These are phyloP conservation scores for Lyophyllum shimeji DNA, from an alignment of 768 basidiomycete species.

Conservation along the genomic window DNA sequence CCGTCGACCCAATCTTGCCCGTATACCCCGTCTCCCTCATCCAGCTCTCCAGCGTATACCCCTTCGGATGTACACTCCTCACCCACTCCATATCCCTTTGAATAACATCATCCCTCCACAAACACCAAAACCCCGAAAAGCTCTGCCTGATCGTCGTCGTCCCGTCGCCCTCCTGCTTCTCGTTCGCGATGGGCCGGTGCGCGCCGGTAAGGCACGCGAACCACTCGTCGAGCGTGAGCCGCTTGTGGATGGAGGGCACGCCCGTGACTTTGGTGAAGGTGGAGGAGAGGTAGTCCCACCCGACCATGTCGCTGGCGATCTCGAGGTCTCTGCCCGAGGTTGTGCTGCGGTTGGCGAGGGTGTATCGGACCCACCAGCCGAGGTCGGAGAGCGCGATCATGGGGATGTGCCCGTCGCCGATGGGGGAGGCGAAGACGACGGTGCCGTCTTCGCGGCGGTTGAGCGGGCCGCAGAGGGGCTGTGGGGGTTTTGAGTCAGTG, in stretches of 20 bases:
- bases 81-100: conserved; percentile 46
- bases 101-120: conserved; percentile 43
- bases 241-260: conserved; percentile 30
- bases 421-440: conserved; percentile 36
- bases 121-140: conserved; percentile 42
- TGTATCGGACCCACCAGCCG: conserved; percentile 40
- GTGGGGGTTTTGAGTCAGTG: not conserved
- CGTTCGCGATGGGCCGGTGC: conserved; percentile 30
- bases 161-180: conserved; percentile 26
- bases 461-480: conserved; percentile 32
- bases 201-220: conserved; percentile 26
- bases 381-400: conserved; percentile 40
- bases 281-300: conserved; percentile 34
- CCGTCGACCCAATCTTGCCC: conserved; percentile 20
- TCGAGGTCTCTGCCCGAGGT: conserved; percentile 36
- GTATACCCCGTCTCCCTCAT: conserved; percentile 35
- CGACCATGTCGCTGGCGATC: conserved; percentile 35
- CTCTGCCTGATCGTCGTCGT: conserved; percentile 36
- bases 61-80: conserved; percentile 33
- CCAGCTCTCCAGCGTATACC: conserved; percentile 38
- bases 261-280: conserved; percentile 39
- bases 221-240: conserved; percentile 33
- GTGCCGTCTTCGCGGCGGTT: conserved; percentile 38
- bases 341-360: conserved; percentile 33
- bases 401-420: conserved; percentile 34